Percentiles rank a stretch among this genome's conserved stretches.
These are phyloP conservation scores for Pholiota conissans DNA, from an alignment of 768 basidiomycete genomes.

Conservation along the genomic window DNA sequence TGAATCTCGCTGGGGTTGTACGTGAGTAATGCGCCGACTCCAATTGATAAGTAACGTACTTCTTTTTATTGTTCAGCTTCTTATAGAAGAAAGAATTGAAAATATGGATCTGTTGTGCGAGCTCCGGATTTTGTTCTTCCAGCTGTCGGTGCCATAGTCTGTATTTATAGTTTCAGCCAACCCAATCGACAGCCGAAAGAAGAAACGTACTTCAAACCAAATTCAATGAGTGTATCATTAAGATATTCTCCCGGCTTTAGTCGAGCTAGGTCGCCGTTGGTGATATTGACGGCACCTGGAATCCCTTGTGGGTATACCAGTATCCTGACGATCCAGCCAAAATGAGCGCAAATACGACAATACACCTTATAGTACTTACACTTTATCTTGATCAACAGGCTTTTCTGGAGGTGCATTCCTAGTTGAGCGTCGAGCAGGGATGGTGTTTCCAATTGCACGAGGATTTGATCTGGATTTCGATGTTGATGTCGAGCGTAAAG, in stretches of 20 bases:
- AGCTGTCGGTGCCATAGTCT: constrained; percentile 74
- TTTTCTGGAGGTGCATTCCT: constrained; percentile 13
- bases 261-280: constrained; percentile 72
- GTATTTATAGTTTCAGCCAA: background rate
- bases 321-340: constrained; percentile 46
- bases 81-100: constrained; percentile 99
- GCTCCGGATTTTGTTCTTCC: constrained; percentile 50
- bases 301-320: constrained; percentile 72
- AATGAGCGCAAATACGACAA: background rate
- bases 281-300: constrained; percentile 80
- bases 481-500: background rate
- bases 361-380: constrained; percentile 40
- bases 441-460: background rate
- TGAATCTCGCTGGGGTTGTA: constrained; percentile 34
- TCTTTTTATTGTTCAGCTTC: constrained; percentile 59
- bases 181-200: background rate
- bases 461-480: background rate
- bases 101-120: constrained; percentile 78
- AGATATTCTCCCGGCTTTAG: constrained; percentile 81
- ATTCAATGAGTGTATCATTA: constrained; percentile 96
- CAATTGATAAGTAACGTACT: constrained; percentile 54
- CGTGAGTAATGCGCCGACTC: background rate
- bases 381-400: constrained; percentile 48
- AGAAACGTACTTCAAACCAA: constrained; percentile 80
- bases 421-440: constrained; percentile 25